phyloP scores from a whole-genome alignment of 2,329 filamentous ascomycete genomes.

The Pseudogymnoascus sp. region DNA sequence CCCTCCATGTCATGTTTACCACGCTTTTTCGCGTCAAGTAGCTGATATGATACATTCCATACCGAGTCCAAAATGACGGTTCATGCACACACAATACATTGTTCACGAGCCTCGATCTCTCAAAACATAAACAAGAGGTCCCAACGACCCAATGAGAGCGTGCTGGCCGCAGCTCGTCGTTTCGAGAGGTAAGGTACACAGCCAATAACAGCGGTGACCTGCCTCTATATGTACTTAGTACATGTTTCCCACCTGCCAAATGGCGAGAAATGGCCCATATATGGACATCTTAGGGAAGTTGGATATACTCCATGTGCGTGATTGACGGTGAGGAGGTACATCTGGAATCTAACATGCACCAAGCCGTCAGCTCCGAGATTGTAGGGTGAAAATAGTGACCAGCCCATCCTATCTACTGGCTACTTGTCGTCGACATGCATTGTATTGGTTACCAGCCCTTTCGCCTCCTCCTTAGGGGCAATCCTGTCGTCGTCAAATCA shows the following conservation, averaged over 20 bases:
- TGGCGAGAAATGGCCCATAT: not conserved
- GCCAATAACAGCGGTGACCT: not conserved
- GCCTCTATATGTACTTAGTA: not conserved
- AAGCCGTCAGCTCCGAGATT: constrained; percentile 6
- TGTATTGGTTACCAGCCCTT: not conserved
- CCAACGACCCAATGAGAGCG: not conserved
- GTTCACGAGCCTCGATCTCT: constrained; percentile 1
- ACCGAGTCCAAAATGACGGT: not conserved
- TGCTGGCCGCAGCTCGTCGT: not conserved
- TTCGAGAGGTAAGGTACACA: constrained; percentile 6
- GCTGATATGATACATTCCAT: not conserved
- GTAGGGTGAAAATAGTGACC: not conserved
- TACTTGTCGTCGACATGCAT: not conserved
- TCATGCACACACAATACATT: not conserved
- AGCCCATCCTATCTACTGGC: not conserved
- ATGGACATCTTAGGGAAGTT: not conserved
- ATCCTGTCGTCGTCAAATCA: not conserved
- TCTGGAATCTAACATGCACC: constrained; percentile 2
- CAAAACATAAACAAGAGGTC: constrained; percentile 6
- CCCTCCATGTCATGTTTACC: not conserved
- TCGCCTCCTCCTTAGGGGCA: not conserved
- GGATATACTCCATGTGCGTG: not conserved
- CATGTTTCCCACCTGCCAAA: not conserved
- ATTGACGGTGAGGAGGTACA: constrained; percentile 4
- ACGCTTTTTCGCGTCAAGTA: not conserved